A percentile compares a stretch with the other conserved stretches of the same genome.
phyloP scores from a whole-genome alignment of 768 basidiomycete genomes.

The Boletus barrowsii region DNA sequence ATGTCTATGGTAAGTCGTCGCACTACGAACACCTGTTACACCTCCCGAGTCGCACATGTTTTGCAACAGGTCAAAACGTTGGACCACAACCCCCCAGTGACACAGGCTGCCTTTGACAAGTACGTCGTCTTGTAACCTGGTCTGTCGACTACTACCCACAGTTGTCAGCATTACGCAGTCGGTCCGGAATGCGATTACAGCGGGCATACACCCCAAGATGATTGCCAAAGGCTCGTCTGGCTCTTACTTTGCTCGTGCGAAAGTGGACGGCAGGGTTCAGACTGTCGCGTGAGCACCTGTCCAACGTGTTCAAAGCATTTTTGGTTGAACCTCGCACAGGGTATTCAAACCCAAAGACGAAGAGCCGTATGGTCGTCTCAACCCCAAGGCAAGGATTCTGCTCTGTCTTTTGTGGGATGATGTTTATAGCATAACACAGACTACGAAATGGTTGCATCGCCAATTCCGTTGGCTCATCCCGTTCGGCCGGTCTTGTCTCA shows the following conservation, averaged over 20 bases:
- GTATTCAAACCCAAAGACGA: conserved; percentile 93
- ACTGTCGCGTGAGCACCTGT: conserved; percentile 67
- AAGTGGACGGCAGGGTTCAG: conserved; percentile 69
- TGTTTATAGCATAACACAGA: conserved; percentile 40
- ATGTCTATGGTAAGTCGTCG: conserved; percentile 18
- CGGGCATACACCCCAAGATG: conserved; percentile 87
- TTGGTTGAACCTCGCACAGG: conserved; percentile 34
- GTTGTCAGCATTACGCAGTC: conserved; percentile 53
- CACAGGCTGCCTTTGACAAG: conserved; percentile 67
- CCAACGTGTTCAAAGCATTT: background rate
- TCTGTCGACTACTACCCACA: conserved; percentile 9
- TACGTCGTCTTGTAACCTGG: conserved; percentile 35
- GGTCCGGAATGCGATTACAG: conserved; percentile 64
- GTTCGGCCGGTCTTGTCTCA: conserved; percentile 84
- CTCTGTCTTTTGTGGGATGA: background rate
- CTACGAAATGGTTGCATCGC: conserved; percentile 86
- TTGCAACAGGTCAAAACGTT: conserved; percentile 64
- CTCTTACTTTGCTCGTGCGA: conserved; percentile 87
- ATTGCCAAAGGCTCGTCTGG: conserved; percentile 88
- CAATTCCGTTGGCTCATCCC: conserved; percentile 89
- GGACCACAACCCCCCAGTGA: conserved; percentile 77
- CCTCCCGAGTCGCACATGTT: conserved; percentile 2
- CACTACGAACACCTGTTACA: too few relatives aligned
- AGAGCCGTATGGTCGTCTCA: conserved; percentile 83
- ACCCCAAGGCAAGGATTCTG: conserved; percentile 62